Evolutionary conservation across 768 basidiomycete species (phyloP), one percentile per base, ranked within the genome.

Genomic region (Exsudoporus frostii): DNA sequence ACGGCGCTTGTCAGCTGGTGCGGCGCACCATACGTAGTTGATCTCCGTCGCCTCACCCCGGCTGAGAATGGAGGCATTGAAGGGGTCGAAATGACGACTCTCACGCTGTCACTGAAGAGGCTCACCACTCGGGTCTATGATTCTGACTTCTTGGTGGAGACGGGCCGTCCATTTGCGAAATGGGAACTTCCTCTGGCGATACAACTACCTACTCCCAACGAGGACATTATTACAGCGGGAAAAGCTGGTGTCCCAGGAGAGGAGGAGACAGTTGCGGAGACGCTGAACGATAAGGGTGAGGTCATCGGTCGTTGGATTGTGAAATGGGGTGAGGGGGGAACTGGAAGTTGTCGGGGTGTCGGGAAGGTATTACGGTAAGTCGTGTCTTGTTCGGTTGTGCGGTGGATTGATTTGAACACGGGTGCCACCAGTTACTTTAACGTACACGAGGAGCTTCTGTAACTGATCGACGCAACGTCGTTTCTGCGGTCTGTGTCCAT

Each of bases 221-320:
- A 73, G 17, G 74, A 76, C 55, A 61, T 69, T 5, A 54, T 62
- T 20, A 58, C 53, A n/a, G 63, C 70, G 1, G 51, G 54, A 15
- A 71, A 65, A 36, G 73, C 69, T 2, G 71, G 71, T 2, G 53
- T 54, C 17, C 72, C 77, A 1, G 84, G 83, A 4, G 61, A 71
- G 52, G 84, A 90, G 60, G 90, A 92, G 70, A 90, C 90, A 1
- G 78, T 92, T 1, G 91, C 92, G 14, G 90, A 92, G 69, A 91
- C 88, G 3, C 58, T 76, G 39, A 79, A 86, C 57, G 67, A 73
- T 36, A 72, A 76, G 13, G 88, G 86, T 0, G 74, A 76, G 15
- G 70, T 90, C 14, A 46, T 88, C 9, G 91, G 91, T 22, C 73
- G 87, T 45, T 92, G 90, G 91, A 72, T 90, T 11, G 90, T 92